A percentile compares a stretch with the other conserved stretches of the same genome.
Evolutionary conservation across 305 asterid species (phyloP).

Genomic region (Fraxinus sp.): DNA sequence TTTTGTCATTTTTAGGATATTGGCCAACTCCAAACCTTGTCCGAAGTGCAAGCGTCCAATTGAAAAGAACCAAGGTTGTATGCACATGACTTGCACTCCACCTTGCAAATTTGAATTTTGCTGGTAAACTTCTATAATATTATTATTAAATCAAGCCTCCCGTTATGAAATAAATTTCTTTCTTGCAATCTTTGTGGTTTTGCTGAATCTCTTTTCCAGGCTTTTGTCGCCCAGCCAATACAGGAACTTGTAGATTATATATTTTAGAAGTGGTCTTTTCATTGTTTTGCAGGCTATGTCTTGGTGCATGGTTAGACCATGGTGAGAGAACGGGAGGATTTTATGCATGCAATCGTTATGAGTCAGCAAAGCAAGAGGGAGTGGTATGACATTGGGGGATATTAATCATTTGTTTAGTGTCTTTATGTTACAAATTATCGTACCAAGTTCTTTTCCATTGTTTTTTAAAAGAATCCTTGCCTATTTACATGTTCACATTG

Average conservation of each 20-base stretch:
- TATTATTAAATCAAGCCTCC: constrained; percentile 9
- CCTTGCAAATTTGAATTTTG: constrained; percentile 93
- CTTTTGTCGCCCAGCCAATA: constrained; percentile 2
- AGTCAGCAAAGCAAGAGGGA: constrained; percentile 94
- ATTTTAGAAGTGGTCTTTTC: constrained; percentile 11
- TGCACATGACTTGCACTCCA: constrained; percentile 96
- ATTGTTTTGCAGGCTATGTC: constrained; percentile 64
- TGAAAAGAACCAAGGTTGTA: constrained; percentile 96
- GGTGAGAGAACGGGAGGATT: constrained; percentile 97
- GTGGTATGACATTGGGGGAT: constrained; percentile 47
- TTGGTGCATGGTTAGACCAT: constrained; percentile 87
- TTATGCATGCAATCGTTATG: constrained; percentile 91
- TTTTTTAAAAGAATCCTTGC: constrained; percentile 10
- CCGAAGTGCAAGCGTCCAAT: constrained; percentile 97
- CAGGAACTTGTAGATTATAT: constrained; percentile 5
- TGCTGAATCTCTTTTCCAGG: constrained; percentile 3
- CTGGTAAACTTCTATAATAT: constrained; percentile 54
- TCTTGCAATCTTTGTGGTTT: constrained; percentile 8
- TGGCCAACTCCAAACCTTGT: constrained; percentile 97
- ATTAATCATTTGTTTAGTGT: constrained; percentile 6
- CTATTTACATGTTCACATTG: constrained; percentile 20
- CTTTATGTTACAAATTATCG: background rate
- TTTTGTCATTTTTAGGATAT: constrained; percentile 51
- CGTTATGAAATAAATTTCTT: background rate
- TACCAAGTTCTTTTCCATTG: constrained; percentile 13